Conservation (phyloP, 805 yeast genomes). For the Nakazawaea ishiwadae region DNA sequence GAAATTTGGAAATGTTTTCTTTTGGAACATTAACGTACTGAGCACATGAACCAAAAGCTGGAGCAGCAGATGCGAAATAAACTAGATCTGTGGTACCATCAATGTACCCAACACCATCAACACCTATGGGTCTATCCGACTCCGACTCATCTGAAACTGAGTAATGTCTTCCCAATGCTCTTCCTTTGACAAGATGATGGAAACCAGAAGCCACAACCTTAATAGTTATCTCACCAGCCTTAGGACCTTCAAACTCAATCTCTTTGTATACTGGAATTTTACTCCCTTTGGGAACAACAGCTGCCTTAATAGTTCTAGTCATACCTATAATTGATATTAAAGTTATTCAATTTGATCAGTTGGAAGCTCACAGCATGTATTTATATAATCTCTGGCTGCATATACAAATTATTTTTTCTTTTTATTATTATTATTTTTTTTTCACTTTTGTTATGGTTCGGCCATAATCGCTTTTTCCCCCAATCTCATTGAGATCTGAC, state of each 20-base stretch:
- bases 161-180: constrained; percentile 4
- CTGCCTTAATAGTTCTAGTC: neutral
- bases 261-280: neutral
- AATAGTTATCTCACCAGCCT: neutral
- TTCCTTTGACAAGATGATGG: constrained; percentile 3
- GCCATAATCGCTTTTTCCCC: too few relatives aligned
- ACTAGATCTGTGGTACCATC: neutral
- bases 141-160: neutral
- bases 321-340: too few relatives aligned
- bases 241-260: neutral
- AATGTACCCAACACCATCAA: constrained; percentile 2
- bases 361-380: too few relatives aligned
- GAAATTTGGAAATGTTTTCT: too few relatives aligned
- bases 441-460: too few relatives aligned
- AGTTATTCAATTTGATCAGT: too few relatives aligned
- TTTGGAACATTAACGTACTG: constrained; percentile 1
- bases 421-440: too few relatives aligned
- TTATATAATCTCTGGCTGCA: too few relatives aligned
- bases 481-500: too few relatives aligned
- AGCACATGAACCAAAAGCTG: constrained; percentile 2
- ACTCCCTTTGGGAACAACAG: neutral
- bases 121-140: neutral
- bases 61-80: constrained; percentile 1
- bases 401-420: too few relatives aligned
- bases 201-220: constrained; percentile 2